Evolutionary conservation across 352 stramenopile species (phyloP).

Genomic region (Phytophthora megakarya): DNA sequence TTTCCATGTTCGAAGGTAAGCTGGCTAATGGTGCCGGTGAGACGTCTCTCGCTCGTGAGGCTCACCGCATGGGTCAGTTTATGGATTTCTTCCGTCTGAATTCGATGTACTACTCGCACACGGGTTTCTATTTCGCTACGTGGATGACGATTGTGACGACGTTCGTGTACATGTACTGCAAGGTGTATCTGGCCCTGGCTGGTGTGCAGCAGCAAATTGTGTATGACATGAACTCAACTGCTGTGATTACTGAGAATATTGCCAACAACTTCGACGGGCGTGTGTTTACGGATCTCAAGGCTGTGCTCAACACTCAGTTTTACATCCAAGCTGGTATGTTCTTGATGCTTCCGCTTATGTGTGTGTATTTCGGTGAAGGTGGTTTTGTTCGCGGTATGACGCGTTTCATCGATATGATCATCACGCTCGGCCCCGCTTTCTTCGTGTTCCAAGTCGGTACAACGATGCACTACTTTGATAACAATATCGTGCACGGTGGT

Average conservation of each 20-base stretch:
- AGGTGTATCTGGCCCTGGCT: conserved; percentile 73
- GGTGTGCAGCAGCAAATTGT: conserved; percentile 74
- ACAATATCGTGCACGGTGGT: conserved; percentile 74
- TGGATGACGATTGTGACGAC: conserved; percentile 87
- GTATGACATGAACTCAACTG: conserved; percentile 66
- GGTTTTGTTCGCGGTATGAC: conserved; percentile 64
- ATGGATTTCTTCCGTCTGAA: conserved; percentile 85
- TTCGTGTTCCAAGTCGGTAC: conserved; percentile 86
- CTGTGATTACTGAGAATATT: conserved; percentile 61
- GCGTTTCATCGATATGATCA: conserved; percentile 77
- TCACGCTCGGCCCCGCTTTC: conserved; percentile 71
- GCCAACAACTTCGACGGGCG: conserved; percentile 61
- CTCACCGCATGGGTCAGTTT: conserved; percentile 81
- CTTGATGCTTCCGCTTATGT: conserved; percentile 75
- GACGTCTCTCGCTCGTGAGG: conserved; percentile 70
- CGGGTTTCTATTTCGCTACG: conserved; percentile 81
- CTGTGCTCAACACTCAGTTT: conserved; percentile 80
- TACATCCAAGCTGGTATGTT: conserved; percentile 82
- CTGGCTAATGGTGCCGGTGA: conserved; percentile 78
- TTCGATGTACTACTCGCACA: conserved; percentile 88
- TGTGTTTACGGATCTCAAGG: conserved; percentile 64
- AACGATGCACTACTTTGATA: conserved; percentile 86
- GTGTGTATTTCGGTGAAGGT: conserved; percentile 78
- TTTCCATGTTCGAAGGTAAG: conserved; percentile 85
- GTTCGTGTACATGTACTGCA: conserved; percentile 86